Evolutionary conservation across 164 flowering plant genomes (phyloP).

Genomic region (Pachysandra terminalis): DNA sequence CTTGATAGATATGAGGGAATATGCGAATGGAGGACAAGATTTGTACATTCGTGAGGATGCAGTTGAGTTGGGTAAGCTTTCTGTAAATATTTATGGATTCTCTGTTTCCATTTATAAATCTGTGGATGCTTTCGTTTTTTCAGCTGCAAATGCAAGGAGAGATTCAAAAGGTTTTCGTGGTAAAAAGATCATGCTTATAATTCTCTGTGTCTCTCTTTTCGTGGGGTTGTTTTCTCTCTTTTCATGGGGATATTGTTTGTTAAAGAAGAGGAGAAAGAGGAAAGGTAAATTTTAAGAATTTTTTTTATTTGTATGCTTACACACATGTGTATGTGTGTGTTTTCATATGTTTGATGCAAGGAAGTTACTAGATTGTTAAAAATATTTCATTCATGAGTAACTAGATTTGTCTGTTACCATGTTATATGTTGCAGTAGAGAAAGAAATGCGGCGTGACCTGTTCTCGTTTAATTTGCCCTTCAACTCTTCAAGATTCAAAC

Average conservation of each 20-base stretch:
- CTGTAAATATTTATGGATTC: no score
- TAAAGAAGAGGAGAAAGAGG: background rate
- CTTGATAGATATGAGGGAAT: conserved; percentile 22
- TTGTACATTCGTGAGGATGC: conserved; percentile 26
- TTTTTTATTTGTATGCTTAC: no score
- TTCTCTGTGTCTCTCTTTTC: background rate
- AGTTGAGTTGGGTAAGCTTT: conserved; percentile 22
- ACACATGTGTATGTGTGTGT: no score
- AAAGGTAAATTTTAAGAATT: background rate
- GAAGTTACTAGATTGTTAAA: no score
- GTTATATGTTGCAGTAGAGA: background rate
- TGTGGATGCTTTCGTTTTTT: background rate
- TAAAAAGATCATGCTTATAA: background rate
- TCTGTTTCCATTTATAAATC: no score
- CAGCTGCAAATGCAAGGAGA: conserved; percentile 11
- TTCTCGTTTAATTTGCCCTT: no score
- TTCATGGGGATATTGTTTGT: background rate
- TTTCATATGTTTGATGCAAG: no score
- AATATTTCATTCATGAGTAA: no score
- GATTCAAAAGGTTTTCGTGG: background rate
- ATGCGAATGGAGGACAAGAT: conserved; percentile 18
- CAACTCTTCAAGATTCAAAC: background rate
- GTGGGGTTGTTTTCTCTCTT: background rate
- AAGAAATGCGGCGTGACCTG: background rate
- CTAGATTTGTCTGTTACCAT: background rate